Conservation (phyloP, 2,329 filamentous ascomycete genomes). For the Atkinsonella hypoxylon region DNA sequence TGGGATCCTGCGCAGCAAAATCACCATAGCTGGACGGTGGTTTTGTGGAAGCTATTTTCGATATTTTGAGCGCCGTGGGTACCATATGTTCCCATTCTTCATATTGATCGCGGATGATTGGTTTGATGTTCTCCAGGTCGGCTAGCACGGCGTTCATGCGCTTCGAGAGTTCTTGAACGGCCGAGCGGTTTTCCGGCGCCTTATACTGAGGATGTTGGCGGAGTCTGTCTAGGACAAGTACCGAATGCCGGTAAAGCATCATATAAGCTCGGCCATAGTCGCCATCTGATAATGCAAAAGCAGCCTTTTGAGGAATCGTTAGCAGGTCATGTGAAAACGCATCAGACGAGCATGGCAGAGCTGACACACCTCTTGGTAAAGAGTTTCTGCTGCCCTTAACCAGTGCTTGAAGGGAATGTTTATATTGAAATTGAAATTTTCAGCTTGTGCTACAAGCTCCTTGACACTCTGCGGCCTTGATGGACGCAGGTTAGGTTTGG, state of each 20-base stretch:
- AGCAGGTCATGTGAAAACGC: background rate
- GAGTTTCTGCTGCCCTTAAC: slow-evolving; percentile 66
- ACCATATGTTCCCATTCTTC: slow-evolving; percentile 52
- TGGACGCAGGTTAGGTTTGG: slow-evolving; percentile 19
- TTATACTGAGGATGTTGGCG: slow-evolving; percentile 64
- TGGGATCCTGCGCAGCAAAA: slow-evolving; percentile 47
- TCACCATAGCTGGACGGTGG: slow-evolving; percentile 27
- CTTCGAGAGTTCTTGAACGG: slow-evolving; percentile 41
- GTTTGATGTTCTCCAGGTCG: slow-evolving; percentile 68
- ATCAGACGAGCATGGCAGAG: background rate
- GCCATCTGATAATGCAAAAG: slow-evolving; percentile 73
- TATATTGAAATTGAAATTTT: slow-evolving; percentile 70
- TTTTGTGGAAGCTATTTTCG: slow-evolving; percentile 9
- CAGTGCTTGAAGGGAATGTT: slow-evolving; percentile 69
- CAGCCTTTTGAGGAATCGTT: slow-evolving; percentile 44
- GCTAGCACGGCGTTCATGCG: slow-evolving; percentile 47
- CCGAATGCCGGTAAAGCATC: slow-evolving; percentile 78
- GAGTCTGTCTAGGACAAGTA: slow-evolving; percentile 68
- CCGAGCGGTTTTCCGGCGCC: slow-evolving; percentile 49
- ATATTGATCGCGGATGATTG: slow-evolving; percentile 60
- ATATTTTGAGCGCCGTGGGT: slow-evolving; percentile 20
- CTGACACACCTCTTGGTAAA: slow-evolving; percentile 65
- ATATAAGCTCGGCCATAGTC: slow-evolving; percentile 84
- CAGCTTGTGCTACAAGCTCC: slow-evolving; percentile 64
- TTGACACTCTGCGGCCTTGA: slow-evolving; percentile 54